Conservation (phyloP, 2,329 filamentous ascomycete species). For the Delphinella strobiligena region DNA sequence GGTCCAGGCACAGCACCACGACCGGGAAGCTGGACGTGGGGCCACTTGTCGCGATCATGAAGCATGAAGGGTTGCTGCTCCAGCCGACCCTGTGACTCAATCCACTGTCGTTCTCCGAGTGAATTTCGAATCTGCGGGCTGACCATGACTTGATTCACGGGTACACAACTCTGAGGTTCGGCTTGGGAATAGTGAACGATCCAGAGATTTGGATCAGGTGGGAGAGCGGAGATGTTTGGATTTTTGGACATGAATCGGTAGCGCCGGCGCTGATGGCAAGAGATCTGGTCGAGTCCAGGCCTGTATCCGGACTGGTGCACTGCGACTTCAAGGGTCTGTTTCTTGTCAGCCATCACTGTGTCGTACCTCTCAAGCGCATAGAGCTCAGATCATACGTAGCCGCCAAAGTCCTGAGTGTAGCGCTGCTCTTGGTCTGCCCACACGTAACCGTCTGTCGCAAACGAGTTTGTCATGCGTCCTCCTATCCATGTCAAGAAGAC, state of each 20-base stretch:
- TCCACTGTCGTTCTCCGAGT: slow-evolving; percentile 42
- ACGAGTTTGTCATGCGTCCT: slow-evolving; percentile 55
- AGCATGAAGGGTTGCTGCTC: slow-evolving; percentile 91
- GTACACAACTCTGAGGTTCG: slow-evolving; percentile 61
- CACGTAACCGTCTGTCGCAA: slow-evolving; percentile 83
- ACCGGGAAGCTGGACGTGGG: slow-evolving; percentile 61
- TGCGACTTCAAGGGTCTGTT: slow-evolving; percentile 76
- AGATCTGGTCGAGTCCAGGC: slow-evolving; percentile 57
- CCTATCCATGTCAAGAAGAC: slow-evolving; percentile 86
- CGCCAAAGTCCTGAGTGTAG: slow-evolving; percentile 60
- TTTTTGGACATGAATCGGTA: slow-evolving; percentile 72
- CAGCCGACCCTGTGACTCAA: slow-evolving; percentile 66
- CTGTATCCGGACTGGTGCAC: slow-evolving; percentile 72
- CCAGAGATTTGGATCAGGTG: slow-evolving; percentile 73
- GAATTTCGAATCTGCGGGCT: slow-evolving; percentile 21
- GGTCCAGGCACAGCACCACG: slow-evolving; percentile 14
- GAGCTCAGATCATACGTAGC: slow-evolving; percentile 42
- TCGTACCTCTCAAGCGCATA: slow-evolving; percentile 8
- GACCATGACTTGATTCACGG: slow-evolving; percentile 53
- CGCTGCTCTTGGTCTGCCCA: slow-evolving; percentile 75
- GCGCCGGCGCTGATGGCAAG: slow-evolving; percentile 68
- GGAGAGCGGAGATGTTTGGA: slow-evolving; percentile 56
- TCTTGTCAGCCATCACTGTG: slow-evolving; percentile 7
- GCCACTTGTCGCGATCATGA: slow-evolving; percentile 81
- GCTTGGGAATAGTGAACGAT: slow-evolving; percentile 80